Percentiles rank a stretch among this genome's conserved stretches.
These are phyloP conservation scores for Heritiera fomes DNA, from an alignment of 345 rosid species.

Conservation along the genomic window DNA sequence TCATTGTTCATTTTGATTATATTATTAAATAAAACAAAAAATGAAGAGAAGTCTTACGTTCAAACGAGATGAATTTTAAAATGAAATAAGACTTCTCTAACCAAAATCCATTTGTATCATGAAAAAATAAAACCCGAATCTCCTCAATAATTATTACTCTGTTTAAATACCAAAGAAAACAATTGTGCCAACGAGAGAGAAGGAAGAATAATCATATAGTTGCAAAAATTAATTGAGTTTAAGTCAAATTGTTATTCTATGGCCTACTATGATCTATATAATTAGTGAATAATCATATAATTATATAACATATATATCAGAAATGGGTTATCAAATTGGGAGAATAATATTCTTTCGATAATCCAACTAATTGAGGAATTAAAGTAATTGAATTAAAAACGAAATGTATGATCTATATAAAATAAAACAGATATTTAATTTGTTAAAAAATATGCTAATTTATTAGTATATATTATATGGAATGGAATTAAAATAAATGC, in stretches of 20 bases:
- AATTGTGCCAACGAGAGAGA: too few relatives aligned
- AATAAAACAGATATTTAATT: background rate
- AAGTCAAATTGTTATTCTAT: background rate
- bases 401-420: background rate
- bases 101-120: too few relatives aligned
- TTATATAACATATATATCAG: background rate
- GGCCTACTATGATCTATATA: background rate
- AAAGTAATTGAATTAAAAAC: background rate
- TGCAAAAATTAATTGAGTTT: background rate
- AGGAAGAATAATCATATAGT: background rate
- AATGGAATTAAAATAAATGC: background rate
- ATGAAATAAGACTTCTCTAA: too few relatives aligned
- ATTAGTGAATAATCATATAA: background rate
- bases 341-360: background rate
- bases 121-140: too few relatives aligned
- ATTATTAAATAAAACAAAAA: too few relatives aligned
- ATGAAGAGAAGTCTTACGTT: too few relatives aligned
- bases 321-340: background rate
- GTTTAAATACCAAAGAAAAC: too few relatives aligned
- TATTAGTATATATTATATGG: background rate
- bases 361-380: background rate
- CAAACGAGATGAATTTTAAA: too few relatives aligned
- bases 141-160: too few relatives aligned
- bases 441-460: background rate
- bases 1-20: too few relatives aligned